These are phyloP conservation scores for Fomitopsis serialis DNA, from an alignment of 768 basidiomycete genomes.

Conservation along the genomic window DNA sequence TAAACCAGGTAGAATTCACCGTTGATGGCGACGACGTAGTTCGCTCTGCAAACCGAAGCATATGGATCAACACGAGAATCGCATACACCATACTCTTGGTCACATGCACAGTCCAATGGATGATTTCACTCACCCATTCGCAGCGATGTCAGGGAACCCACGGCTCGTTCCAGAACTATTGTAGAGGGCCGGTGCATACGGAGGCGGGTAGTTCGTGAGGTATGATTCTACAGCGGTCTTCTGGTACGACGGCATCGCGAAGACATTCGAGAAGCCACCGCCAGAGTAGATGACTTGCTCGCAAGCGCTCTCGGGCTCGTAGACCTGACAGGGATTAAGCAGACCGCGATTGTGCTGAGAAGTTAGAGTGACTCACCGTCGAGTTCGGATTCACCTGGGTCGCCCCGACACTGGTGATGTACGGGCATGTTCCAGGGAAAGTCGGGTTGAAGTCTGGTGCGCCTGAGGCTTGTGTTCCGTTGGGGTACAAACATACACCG, in stretches of 20 bases:
- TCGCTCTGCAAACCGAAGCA: slow-evolving; percentile 16
- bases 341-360: neutral
- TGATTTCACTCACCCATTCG: slow-evolving; percentile 21
- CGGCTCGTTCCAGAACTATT: slow-evolving; percentile 26
- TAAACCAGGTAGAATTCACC: slow-evolving; percentile 16
- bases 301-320: slow-evolving; percentile 31
- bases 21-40: slow-evolving; percentile 26
- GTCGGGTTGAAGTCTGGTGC: slow-evolving; percentile 10
- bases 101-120: neutral
- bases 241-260: slow-evolving; percentile 28
- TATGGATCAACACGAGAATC: neutral
- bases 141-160: slow-evolving; percentile 25
- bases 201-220: slow-evolving; percentile 25
- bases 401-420: slow-evolving; percentile 31
- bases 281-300: slow-evolving; percentile 28
- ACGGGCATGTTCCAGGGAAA: slow-evolving; percentile 33
- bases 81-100: no score
- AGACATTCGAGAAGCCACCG: slow-evolving; percentile 37
- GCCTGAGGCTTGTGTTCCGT: slow-evolving; percentile 15
- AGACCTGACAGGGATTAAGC: slow-evolving; percentile 8
- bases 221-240: slow-evolving; percentile 13
- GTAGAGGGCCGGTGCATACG: slow-evolving; percentile 24
- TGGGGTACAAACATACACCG: slow-evolving; percentile 26
- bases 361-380: slow-evolving; percentile 9
- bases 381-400: slow-evolving; percentile 30